Evolutionary conservation across 805 yeast species (phyloP).

Genomic region (Hanseniaspora guilliermondii): DNA sequence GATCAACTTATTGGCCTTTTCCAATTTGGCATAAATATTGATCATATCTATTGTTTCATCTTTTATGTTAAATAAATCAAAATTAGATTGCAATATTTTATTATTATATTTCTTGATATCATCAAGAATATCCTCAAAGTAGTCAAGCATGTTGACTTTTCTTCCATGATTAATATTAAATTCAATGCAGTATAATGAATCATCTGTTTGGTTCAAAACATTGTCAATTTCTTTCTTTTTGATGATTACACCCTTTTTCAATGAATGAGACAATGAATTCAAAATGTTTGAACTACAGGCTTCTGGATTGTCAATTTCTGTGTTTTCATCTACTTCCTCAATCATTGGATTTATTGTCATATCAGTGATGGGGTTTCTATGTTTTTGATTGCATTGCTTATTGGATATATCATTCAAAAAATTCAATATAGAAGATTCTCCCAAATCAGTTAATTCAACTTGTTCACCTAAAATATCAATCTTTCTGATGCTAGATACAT

Average conservation of each 20-base stretch:
- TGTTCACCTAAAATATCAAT: not conserved
- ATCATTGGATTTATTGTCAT: not conserved
- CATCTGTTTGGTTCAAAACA: not conserved
- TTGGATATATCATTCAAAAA: not conserved
- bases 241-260: not conserved
- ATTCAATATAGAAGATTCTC: constrained; percentile 5
- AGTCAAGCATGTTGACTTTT: not conserved
- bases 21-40: not conserved
- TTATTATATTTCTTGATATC: not conserved
- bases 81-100: not conserved
- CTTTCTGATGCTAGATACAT: not conserved
- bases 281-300: not conserved
- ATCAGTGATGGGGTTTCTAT: not conserved
- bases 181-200: not conserved
- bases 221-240: not conserved
- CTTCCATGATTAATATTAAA: not conserved
- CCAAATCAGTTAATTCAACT: not conserved
- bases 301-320: not conserved
- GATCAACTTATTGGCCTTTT: not conserved
- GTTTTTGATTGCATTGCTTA: not conserved
- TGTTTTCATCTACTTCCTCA: not conserved
- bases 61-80: not conserved
- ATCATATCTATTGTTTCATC: not conserved
- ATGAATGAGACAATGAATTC: not conserved
- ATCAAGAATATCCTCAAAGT: not conserved